phyloP scores from a whole-genome alignment of 2,329 filamentous ascomycete genomes.

The Ascochyta viciae-villosae region DNA sequence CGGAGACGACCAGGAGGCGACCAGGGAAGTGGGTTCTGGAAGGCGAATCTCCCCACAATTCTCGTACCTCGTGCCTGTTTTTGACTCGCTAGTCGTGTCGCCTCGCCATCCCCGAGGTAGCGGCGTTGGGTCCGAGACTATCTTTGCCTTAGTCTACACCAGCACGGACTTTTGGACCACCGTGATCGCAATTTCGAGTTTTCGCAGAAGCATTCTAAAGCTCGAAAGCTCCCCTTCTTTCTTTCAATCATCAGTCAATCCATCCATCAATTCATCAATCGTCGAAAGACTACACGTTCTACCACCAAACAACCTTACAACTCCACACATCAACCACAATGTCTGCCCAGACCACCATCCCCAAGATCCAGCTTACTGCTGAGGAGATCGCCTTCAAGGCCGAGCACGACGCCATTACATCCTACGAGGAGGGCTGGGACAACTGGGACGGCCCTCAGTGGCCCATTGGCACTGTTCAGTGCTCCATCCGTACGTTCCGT shows the following conservation, averaged over 20 bases:
- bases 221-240: slow-evolving; percentile 6
- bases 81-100: slow-evolving; percentile 20
- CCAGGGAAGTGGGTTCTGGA: slow-evolving; percentile 21
- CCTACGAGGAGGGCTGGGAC: slow-evolving; percentile 40
- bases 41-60: slow-evolving; percentile 22
- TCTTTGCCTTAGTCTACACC: slow-evolving; percentile 21
- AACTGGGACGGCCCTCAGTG: slow-evolving; percentile 35
- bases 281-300: slow-evolving; percentile 4
- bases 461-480: slow-evolving; percentile 34
- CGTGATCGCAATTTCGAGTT: slow-evolving; percentile 19
- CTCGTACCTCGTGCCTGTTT: slow-evolving; percentile 21
- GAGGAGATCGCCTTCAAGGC: slow-evolving; percentile 31
- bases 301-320: not conserved
- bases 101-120: slow-evolving; percentile 19
- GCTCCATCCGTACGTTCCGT: slow-evolving; percentile 25
- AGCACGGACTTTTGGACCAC: slow-evolving; percentile 16
- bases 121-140: slow-evolving; percentile 17
- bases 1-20: slow-evolving; percentile 17
- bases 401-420: slow-evolving; percentile 30
- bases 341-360: slow-evolving; percentile 16
- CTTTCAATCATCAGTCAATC: slow-evolving; percentile 9
- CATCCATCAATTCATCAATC: slow-evolving; percentile 8
- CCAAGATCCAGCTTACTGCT: slow-evolving; percentile 17
- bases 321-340: slow-evolving; percentile 10
- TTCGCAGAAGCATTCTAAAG: slow-evolving; percentile 19